A percentile compares a stretch with the other conserved stretches of the same genome.
These are phyloP conservation scores for Saccharomyces pastorianus DNA, from an alignment of 1,139 yeast genomes.

Conservation along the genomic window DNA sequence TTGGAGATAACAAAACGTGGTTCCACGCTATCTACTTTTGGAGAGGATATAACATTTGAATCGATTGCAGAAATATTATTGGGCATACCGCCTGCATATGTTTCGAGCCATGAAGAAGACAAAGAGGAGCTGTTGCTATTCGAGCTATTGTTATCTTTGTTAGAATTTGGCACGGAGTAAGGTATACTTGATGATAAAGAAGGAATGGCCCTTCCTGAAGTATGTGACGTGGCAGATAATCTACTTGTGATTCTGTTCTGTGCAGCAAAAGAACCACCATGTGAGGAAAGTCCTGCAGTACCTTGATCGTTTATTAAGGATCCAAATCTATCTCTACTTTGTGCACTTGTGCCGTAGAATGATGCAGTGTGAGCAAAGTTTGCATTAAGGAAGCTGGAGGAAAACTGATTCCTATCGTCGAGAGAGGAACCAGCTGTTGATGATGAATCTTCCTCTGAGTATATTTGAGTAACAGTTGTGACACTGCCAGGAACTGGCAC, in stretches of 20 bases:
- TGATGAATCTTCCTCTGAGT: slow-evolving; percentile 16
- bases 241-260: slow-evolving; percentile 11
- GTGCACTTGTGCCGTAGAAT: slow-evolving; percentile 18
- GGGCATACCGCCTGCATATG: slow-evolving; percentile 42
- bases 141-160: slow-evolving; percentile 20
- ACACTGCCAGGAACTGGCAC: slow-evolving; percentile 20
- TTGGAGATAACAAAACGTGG: slow-evolving; percentile 67
- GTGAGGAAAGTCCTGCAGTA: background rate
- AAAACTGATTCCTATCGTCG: slow-evolving; percentile 12
- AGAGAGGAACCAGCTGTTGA: background rate
- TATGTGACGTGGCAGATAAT: slow-evolving; percentile 9
- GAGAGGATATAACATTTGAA: slow-evolving; percentile 61
- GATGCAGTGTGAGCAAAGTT: slow-evolving; percentile 33
- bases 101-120: slow-evolving; percentile 29
- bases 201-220: slow-evolving; percentile 16
- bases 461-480: slow-evolving; percentile 26
- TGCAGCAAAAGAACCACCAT: slow-evolving; percentile 1
- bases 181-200: slow-evolving; percentile 59
- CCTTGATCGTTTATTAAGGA: slow-evolving; percentile 16
- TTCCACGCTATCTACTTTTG: slow-evolving; percentile 57
- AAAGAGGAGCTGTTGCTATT: slow-evolving; percentile 23
- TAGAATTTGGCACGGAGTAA: slow-evolving; percentile 53
- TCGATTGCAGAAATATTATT: slow-evolving; percentile 41
- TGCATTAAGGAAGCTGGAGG: slow-evolving; percentile 28
- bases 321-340: slow-evolving; percentile 17